A percentile compares a stretch with the other conserved stretches of the same genome.
These are phyloP conservation scores for Penicillium simplicissimum DNA, from an alignment of 495 filamentous ascomycete species.

Conservation along the genomic window DNA sequence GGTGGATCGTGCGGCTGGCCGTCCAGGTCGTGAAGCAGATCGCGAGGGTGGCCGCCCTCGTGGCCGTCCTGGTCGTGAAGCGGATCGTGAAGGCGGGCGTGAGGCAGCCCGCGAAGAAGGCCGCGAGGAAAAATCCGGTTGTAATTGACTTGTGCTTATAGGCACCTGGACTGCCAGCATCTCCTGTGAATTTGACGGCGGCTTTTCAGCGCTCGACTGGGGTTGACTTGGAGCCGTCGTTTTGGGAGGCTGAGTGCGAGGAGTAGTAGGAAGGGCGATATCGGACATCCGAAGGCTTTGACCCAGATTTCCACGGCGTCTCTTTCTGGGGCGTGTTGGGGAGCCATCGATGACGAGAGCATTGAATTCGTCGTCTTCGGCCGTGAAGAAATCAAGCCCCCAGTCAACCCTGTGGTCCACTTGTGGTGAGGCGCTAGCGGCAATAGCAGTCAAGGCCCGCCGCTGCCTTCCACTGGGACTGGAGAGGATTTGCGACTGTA, in stretches of 20 bases:
- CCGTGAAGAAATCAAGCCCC: slow-evolving; percentile 43
- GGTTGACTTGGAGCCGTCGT: slow-evolving; percentile 19
- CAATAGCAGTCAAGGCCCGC: slow-evolving; percentile 49
- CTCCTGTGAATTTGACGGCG: not conserved
- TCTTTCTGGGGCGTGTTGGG: slow-evolving; percentile 41
- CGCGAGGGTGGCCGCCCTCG: not conserved
- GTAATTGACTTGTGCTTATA: slow-evolving; percentile 17
- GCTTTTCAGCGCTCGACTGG: slow-evolving; percentile 10
- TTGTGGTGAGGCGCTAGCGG: slow-evolving; percentile 44
- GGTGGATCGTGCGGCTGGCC: not conserved
- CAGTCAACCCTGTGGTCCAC: slow-evolving; percentile 38
- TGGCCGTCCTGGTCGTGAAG: not conserved
- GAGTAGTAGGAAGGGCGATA: slow-evolving; percentile 35
- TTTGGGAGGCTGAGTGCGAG: slow-evolving; percentile 26
- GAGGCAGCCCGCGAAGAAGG: slow-evolving; percentile 16
- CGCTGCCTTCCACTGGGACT: slow-evolving; percentile 47
- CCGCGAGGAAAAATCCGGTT: slow-evolving; percentile 16
- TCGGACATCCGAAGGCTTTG: slow-evolving; percentile 37
- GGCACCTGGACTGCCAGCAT: slow-evolving; percentile 13
- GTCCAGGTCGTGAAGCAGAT: not conserved
- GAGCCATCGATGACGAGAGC: slow-evolving; percentile 36
- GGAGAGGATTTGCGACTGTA: slow-evolving; percentile 33
- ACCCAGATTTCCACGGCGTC: slow-evolving; percentile 39
- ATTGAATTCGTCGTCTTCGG: slow-evolving; percentile 47
- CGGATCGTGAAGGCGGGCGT: not conserved